Evolutionary conservation across 441 rosid species (phyloP).

Genomic region (Arabidopsis lyrata): DNA sequence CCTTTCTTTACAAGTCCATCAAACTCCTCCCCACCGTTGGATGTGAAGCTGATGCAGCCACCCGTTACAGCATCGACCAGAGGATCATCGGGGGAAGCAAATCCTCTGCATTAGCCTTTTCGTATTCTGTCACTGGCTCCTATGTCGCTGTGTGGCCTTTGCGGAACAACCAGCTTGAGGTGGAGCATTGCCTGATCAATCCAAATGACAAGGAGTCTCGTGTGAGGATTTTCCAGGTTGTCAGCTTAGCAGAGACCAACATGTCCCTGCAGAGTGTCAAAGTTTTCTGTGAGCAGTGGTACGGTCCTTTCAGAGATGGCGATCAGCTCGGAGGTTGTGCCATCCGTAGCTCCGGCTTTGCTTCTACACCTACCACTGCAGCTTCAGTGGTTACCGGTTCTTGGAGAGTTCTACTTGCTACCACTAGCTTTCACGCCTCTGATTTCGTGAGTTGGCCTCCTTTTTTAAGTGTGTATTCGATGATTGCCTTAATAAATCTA

Average conservation of each 20-base stretch:
- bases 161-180: slow-evolving; percentile 54
- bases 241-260: slow-evolving; percentile 46
- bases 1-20: slow-evolving; percentile 65
- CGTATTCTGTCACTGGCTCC: slow-evolving; percentile 69
- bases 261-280: slow-evolving; percentile 55
- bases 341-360: slow-evolving; percentile 80
- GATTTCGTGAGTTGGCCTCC: slow-evolving; percentile 55
- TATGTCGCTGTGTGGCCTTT: slow-evolving; percentile 77
- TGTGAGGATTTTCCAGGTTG: slow-evolving; percentile 70
- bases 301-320: slow-evolving; percentile 88
- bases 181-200: slow-evolving; percentile 84
- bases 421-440: slow-evolving; percentile 54
- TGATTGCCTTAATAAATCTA: neutral
- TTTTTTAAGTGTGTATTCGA: slow-evolving; percentile 9
- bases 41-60: slow-evolving; percentile 97
- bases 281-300: slow-evolving; percentile 83
- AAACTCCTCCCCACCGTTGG: slow-evolving; percentile 96
- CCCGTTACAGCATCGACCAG: slow-evolving; percentile 62
- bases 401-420: slow-evolving; percentile 63
- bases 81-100: slow-evolving; percentile 54
- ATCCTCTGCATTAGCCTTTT: slow-evolving; percentile 63
- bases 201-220: slow-evolving; percentile 85
- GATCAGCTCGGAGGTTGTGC: slow-evolving; percentile 91
- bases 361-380: slow-evolving; percentile 62
- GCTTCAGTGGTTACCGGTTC: slow-evolving; percentile 63